These are phyloP conservation scores for Xylogone sp. DNA, from an alignment of 2,329 filamentous ascomycete species.

Conservation along the genomic window DNA sequence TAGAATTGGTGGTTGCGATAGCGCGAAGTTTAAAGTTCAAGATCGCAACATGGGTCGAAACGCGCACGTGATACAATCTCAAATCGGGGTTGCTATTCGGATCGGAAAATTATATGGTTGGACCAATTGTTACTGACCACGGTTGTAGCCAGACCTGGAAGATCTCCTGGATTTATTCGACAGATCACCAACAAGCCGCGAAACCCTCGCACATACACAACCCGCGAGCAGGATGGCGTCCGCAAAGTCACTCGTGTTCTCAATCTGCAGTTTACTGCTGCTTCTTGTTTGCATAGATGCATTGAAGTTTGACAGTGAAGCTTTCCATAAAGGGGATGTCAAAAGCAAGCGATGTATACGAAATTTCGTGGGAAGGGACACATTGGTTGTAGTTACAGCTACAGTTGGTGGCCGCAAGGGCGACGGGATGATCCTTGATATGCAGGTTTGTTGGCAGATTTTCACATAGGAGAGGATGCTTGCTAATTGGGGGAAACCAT, in stretches of 20 bases:
- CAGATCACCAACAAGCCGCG: background rate
- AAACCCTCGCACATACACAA: background rate
- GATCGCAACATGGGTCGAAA: background rate
- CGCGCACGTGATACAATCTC: background rate
- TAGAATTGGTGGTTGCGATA: background rate
- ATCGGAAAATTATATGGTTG: conserved; percentile 1
- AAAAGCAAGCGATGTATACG: conserved; percentile 85
- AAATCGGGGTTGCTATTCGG: background rate
- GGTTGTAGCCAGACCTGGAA: background rate
- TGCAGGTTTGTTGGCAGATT: conserved; percentile 64
- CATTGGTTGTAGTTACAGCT: conserved; percentile 91
- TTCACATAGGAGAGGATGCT: background rate
- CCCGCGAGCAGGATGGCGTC: conserved; percentile 41
- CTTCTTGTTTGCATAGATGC: conserved; percentile 55
- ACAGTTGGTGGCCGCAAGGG: conserved; percentile 81
- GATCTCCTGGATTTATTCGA: background rate
- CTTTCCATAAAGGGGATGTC: conserved; percentile 59
- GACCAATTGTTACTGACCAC: background rate
- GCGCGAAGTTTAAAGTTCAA: background rate
- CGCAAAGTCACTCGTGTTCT: conserved; percentile 50
- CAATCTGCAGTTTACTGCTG: conserved; percentile 54
- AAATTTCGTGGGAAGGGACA: conserved; percentile 91
- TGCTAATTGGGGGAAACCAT: conserved; percentile 1
- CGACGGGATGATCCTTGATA: conserved; percentile 90
- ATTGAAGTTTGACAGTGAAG: conserved; percentile 90